Conservation (phyloP, 805 yeast species). For the Zygoascus tannicola region DNA sequence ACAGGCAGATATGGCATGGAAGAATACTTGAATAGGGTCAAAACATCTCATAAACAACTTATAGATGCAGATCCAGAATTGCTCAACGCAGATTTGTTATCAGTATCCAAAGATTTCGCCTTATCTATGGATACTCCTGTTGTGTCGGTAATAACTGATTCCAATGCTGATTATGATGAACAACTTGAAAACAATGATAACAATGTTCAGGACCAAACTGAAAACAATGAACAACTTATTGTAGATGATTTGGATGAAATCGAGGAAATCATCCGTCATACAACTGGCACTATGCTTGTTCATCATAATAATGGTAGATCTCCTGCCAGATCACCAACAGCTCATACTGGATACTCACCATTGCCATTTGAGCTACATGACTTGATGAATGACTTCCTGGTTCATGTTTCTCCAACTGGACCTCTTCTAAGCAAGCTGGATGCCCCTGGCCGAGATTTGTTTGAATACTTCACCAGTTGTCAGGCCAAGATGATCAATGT, state of each 20-base stretch:
- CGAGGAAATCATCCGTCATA: not conserved
- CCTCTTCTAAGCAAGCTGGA: conserved; percentile 27
- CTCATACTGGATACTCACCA: not conserved
- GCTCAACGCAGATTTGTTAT: not conserved
- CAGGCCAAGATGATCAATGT: conserved; percentile 39
- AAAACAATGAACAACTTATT: not conserved
- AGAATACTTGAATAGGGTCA: not conserved
- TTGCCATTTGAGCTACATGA: not conserved
- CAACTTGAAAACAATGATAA: not conserved
- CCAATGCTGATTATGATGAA: not conserved
- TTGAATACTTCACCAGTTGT: conserved; percentile 38
- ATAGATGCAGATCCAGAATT: not conserved
- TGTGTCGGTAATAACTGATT: not conserved
- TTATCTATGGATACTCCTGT: not conserved
- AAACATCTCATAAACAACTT: not conserved
- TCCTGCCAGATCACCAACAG: not conserved
- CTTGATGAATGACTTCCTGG: not conserved
- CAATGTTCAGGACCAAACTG: not conserved
- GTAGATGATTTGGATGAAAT: not conserved
- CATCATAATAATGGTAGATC: not conserved
- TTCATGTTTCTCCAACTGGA: not conserved
- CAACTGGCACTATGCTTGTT: not conserved
- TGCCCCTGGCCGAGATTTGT: conserved; percentile 35
- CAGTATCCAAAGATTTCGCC: not conserved
- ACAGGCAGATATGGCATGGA: not conserved